These are phyloP conservation scores for Pythium rishiriense DNA, from an alignment of 352 stramenopile species.

Conservation along the genomic window DNA sequence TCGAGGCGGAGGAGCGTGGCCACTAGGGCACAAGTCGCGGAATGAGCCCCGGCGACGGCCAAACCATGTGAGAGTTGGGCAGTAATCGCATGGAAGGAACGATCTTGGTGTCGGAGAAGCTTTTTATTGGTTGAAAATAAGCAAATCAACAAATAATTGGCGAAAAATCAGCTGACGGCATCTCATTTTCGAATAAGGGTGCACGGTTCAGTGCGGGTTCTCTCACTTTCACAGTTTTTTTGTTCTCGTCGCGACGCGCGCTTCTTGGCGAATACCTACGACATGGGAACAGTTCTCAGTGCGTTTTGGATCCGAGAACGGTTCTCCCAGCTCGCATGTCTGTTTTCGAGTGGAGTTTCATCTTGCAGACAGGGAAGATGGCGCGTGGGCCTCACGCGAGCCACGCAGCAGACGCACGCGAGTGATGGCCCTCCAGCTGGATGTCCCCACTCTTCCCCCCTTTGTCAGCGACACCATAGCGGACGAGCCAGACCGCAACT, in stretches of 20 bases:
- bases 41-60: not conserved
- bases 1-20: not conserved
- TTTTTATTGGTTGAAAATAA: conserved; percentile 13
- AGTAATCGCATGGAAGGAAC: conserved; percentile 7
- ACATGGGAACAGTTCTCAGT: not conserved
- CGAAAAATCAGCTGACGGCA: conserved; percentile 7
- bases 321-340: not conserved
- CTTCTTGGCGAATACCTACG: not conserved
- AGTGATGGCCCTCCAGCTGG: not conserved
- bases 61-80: not conserved
- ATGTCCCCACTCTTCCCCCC: not conserved
- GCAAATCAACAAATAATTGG: conserved; percentile 1
- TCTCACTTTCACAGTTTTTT: not conserved
- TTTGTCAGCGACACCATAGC: not conserved
- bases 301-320: not conserved
- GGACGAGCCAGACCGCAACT: not conserved
- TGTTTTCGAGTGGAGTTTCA: not conserved
- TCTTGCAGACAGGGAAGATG: not conserved
- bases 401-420: not conserved
- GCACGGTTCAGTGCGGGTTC: conserved; percentile 18
- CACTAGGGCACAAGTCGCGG: not conserved
- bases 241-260: not conserved
- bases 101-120: not conserved
- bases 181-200: conserved; percentile 20
- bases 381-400: not conserved